Percentiles rank a stretch among this genome's conserved stretches.
phyloP scores from a whole-genome alignment of 2,329 filamentous ascomycete genomes.

The Botrytis hyacinthi region DNA sequence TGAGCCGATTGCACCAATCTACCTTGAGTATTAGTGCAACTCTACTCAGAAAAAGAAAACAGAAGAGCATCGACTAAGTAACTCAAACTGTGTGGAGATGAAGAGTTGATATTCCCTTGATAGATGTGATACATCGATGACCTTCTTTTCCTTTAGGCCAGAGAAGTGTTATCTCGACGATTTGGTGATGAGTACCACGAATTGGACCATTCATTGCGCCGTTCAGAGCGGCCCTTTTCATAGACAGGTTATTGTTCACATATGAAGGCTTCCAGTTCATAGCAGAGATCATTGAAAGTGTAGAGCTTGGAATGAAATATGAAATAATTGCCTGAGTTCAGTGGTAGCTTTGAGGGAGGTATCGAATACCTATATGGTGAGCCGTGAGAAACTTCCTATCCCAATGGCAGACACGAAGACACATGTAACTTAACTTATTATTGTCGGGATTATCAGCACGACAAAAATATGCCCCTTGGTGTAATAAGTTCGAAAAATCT shows the following conservation, averaged over 20 bases:
- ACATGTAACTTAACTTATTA: background rate
- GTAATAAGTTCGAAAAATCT: no score
- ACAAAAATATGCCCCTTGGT: background rate
- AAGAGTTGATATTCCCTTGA: no score
- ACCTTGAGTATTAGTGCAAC: background rate
- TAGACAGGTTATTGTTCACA: no score
- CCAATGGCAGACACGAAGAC: background rate
- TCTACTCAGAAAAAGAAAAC: no score
- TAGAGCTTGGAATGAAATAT: background rate
- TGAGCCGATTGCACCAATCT: background rate
- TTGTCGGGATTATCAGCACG: background rate
- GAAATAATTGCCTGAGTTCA: background rate
- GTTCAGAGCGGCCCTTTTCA: background rate
- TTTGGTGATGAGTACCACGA: background rate
- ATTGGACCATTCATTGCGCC: background rate
- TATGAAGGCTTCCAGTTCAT: background rate
- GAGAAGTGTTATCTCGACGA: background rate
- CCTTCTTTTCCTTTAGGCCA: background rate
- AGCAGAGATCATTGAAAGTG: background rate
- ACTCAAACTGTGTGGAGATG: fast-evolving
- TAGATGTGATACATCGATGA: background rate
- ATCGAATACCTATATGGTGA: no score
- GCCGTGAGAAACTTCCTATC: background rate
- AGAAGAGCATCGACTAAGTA: background rate
- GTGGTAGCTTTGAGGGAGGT: background rate